Percentiles rank a stretch among this genome's conserved stretches.
Evolutionary conservation across 495 filamentous ascomycete species (phyloP).

Genomic region (Neurospora tetraspora): DNA sequence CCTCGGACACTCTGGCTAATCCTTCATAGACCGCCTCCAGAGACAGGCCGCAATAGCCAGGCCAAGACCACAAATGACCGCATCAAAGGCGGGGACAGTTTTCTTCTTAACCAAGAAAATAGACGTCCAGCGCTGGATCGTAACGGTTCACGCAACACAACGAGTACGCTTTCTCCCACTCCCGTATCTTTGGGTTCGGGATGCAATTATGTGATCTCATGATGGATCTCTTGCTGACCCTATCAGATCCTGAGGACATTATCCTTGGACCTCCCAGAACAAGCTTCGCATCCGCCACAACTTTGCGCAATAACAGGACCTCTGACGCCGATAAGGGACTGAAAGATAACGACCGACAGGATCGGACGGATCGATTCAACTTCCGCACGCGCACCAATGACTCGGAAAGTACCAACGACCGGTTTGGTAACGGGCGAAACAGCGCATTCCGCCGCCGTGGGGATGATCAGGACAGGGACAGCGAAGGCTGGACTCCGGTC

Average conservation of each 20-base stretch:
- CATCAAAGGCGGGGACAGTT: slow-evolving; percentile 29
- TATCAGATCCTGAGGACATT: slow-evolving; percentile 62
- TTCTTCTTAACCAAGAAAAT: slow-evolving; percentile 36
- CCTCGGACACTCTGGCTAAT: neutral
- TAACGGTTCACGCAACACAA: slow-evolving; percentile 52
- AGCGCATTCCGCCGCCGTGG: slow-evolving; percentile 38
- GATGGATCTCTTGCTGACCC: slow-evolving; percentile 7
- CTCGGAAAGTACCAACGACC: slow-evolving; percentile 46
- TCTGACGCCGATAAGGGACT: slow-evolving; percentile 40
- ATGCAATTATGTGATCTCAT: neutral
- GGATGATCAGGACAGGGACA: slow-evolving; percentile 47
- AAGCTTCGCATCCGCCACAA: slow-evolving; percentile 73
- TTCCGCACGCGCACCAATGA: slow-evolving; percentile 59
- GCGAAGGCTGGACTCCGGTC: slow-evolving; percentile 50
- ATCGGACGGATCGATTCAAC: slow-evolving; percentile 58
- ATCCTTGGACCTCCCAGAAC: slow-evolving; percentile 82
- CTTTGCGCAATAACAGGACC: slow-evolving; percentile 33
- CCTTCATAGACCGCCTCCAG: slow-evolving; percentile 29
- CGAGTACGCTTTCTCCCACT: slow-evolving; percentile 18
- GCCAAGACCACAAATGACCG: slow-evolving; percentile 33
- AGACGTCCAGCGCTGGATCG: slow-evolving; percentile 52
- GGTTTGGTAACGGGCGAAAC: slow-evolving; percentile 37
- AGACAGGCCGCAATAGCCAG: slow-evolving; percentile 30
- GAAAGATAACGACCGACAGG: slow-evolving; percentile 43
- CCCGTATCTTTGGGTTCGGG: neutral